Evolutionary conservation across 2,329 filamentous ascomycete genomes (phyloP).

Genomic region (Blumeria hordei): DNA sequence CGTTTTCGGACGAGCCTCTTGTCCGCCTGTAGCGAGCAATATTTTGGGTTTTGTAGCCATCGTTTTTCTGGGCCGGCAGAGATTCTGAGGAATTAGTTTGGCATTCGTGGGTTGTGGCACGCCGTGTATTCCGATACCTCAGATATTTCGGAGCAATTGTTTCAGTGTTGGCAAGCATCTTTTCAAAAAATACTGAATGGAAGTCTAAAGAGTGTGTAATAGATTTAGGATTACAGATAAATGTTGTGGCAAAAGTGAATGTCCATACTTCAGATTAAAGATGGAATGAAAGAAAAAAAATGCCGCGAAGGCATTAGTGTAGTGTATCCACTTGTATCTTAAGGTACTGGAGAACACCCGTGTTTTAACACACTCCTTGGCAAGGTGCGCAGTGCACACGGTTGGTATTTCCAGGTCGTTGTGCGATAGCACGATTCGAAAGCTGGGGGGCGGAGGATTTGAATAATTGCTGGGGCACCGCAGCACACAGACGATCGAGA

Average conservation of each 20-base stretch:
- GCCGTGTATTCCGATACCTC: neutral
- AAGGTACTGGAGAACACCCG: too few relatives aligned
- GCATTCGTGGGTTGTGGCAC: neutral
- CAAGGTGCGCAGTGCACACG: too few relatives aligned
- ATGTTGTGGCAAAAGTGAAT: neutral
- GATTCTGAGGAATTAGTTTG: neutral
- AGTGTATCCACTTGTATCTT: too few relatives aligned
- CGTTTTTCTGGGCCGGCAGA: neutral
- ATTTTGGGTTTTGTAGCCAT: conserved; percentile 9
- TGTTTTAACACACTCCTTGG: too few relatives aligned
- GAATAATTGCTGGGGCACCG: too few relatives aligned
- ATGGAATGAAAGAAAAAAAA: too few relatives aligned
- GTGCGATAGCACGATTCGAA: too few relatives aligned
- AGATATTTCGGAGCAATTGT: neutral
- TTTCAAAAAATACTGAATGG: neutral
- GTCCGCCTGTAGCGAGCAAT: conserved; percentile 18
- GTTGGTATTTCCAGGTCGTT: too few relatives aligned
- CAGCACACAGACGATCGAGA: too few relatives aligned
- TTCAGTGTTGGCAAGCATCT: neutral
- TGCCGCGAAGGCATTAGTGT: too few relatives aligned
- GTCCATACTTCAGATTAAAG: too few relatives aligned
- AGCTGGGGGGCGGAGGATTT: too few relatives aligned
- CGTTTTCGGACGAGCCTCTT: conserved; percentile 2
- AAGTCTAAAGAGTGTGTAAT: neutral
- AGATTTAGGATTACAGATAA: neutral